Percentiles rank a stretch among this genome's conserved stretches.
Evolutionary conservation across 2,329 filamentous ascomycete species (phyloP).

Genomic region (Macrophomina phaseolina): DNA sequence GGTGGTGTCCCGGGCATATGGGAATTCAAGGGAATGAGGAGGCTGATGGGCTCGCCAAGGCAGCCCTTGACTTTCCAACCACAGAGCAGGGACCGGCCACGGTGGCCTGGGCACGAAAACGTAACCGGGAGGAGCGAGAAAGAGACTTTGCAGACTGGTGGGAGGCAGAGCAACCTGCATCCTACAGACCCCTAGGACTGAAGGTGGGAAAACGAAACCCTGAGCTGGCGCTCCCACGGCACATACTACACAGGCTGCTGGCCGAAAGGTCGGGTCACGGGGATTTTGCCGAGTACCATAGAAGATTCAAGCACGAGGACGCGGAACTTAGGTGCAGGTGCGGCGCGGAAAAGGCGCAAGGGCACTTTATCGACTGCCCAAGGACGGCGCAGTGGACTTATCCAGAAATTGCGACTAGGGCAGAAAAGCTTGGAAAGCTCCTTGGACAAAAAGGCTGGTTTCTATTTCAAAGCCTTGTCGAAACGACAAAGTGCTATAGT

Average conservation of each 20-base stretch:
- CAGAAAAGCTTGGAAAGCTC: background rate
- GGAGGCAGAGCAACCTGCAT: background rate
- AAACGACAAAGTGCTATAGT: background rate
- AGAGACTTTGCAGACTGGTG: background rate
- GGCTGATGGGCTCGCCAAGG: slow-evolving; percentile 1
- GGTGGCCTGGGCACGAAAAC: background rate
- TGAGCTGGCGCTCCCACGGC: background rate
- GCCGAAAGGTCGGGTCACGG: background rate
- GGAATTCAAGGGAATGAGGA: slow-evolving; percentile 5
- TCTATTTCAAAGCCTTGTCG: background rate
- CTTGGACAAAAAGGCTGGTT: background rate
- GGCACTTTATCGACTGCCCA: background rate
- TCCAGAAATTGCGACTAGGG: background rate
- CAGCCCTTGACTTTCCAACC: background rate
- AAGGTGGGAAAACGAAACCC: background rate
- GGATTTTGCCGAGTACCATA: slow-evolving; percentile 4
- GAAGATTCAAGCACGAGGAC: background rate
- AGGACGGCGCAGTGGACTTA: background rate
- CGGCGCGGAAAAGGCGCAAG: background rate
- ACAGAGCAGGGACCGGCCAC: background rate
- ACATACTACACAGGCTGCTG: background rate
- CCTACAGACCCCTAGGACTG: background rate
- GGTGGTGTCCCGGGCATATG: background rate
- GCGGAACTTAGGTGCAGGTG: background rate
- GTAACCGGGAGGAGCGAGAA: background rate